Base-by-base conservation (phyloP, 2,329 filamentous ascomycete genomes). In the Phialophora macrospora region DNA sequence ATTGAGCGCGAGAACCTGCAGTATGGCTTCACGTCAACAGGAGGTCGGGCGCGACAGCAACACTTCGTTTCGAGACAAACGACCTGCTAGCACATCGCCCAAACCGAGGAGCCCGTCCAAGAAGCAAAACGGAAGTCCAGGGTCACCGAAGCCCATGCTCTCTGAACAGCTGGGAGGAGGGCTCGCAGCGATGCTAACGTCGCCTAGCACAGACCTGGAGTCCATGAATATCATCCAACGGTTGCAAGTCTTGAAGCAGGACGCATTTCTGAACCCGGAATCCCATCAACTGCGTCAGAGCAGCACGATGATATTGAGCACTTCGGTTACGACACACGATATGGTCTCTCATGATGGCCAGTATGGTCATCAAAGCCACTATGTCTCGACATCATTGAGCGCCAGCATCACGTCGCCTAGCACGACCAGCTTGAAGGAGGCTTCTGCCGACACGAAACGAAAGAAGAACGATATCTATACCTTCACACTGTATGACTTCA, bases 401-500 rank as follows among this genome's bases (percentile, higher is more conserved):
- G n/a, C 51, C 41, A 63, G 44, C 61, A 34, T 63, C 41, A 58
- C 26, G 12, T n/a, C 54, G 6, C 28, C 61, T 2, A 48, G 28
- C 28, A 32, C 54, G 4, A 41, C 32, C n/a, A 61, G 32, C 32
- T 34, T 54, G 6, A 52, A 34, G 9, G 34, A 32, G 12, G 22
- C n/a, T 11, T 24, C 41, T 24, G 12, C 55, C 12, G n/a, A 34
- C 9, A 60, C 55, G 14, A 62, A 57, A 30, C 59, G 55, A 38
- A 66, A 62, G 48, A 57, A 26, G 2, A 66, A 63, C 24, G 64
- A 66, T 41, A 62, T 66, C 32, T 55, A 66, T 20, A 73, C 76
- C 5, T 76, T 75, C 62, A 72, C 67, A 3, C 69, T 78, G 0
- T 64, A 73, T 9, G 76, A 78, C 48, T 74, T 78, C 62, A 69